phyloP scores from a whole-genome alignment of 495 filamentous ascomycete species.

The Tuber microsphaerosporum region DNA sequence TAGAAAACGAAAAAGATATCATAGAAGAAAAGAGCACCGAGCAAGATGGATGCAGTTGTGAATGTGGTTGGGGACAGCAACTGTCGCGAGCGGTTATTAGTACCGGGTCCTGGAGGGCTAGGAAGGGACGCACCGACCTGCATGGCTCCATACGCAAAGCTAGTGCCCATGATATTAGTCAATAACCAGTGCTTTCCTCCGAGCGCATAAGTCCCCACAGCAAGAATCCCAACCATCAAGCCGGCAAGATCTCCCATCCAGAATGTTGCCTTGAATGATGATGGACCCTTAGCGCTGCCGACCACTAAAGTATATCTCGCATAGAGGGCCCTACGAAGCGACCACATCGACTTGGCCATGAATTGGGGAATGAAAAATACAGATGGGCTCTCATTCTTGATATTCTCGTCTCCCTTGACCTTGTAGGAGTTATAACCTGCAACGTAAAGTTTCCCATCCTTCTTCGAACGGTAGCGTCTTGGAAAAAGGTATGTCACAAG shows the following conservation, averaged over 20 bases:
- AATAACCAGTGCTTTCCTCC: conserved; percentile 67
- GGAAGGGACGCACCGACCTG: conserved; percentile 25
- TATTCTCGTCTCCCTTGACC: conserved; percentile 20
- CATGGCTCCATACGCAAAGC: conserved; percentile 73
- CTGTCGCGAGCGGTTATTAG: conserved; percentile 42
- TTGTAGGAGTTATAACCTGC: conserved; percentile 38
- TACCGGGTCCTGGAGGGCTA: neutral
- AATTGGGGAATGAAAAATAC: conserved; percentile 21
- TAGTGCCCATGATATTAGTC: conserved; percentile 80
- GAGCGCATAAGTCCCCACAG: conserved; percentile 62
- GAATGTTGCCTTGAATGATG: conserved; percentile 37
- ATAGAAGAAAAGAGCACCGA: conserved; percentile 78
- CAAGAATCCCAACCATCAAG: conserved; percentile 51
- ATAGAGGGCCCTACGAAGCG: conserved; percentile 45
- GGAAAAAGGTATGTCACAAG: conserved; percentile 68
- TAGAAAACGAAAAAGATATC: conserved; percentile 98
- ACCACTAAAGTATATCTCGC: conserved; percentile 47
- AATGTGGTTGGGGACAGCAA: conserved; percentile 89
- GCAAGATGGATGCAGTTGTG: conserved; percentile 67
- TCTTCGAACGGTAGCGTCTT: conserved; percentile 48
- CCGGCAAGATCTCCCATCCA: conserved; percentile 55
- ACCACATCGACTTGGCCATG: conserved; percentile 40
- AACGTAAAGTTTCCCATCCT: conserved; percentile 46
- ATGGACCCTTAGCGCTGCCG: conserved; percentile 29
- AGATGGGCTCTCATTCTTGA: conserved; percentile 32